phyloP scores from a whole-genome alignment of 2,329 filamentous ascomycete species.

The Penicillium sp. region DNA sequence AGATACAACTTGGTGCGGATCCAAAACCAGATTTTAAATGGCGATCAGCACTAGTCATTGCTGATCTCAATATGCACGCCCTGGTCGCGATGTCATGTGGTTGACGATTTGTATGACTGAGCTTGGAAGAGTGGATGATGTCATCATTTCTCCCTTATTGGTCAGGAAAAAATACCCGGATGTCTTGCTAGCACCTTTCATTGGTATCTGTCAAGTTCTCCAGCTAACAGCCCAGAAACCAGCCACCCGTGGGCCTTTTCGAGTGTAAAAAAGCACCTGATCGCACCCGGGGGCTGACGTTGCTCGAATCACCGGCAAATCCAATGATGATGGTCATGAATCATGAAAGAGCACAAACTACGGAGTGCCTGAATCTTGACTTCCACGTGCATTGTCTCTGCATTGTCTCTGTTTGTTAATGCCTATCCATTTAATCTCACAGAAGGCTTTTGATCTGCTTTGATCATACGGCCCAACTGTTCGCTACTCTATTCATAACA shows the following conservation, averaged over 20 bases:
- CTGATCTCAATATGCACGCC: neutral
- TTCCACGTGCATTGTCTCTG: too few relatives aligned
- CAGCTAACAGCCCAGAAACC: too few relatives aligned
- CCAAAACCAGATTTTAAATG: neutral
- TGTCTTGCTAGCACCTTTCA: neutral
- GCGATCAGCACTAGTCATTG: neutral
- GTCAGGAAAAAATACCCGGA: slow-evolving; percentile 6
- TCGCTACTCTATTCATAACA: too few relatives aligned
- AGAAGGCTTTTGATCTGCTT: neutral
- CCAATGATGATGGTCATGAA: neutral
- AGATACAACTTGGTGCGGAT: neutral
- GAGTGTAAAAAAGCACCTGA: neutral
- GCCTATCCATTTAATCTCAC: neutral
- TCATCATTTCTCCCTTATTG: neutral
- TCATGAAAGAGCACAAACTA: neutral
- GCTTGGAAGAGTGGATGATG: neutral
- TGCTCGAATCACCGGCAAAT: neutral
- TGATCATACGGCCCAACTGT: neutral
- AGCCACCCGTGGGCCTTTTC: too few relatives aligned
- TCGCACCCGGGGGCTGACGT: too few relatives aligned
- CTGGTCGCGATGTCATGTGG: neutral
- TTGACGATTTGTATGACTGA: neutral
- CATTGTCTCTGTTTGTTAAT: too few relatives aligned
- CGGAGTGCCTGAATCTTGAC: too few relatives aligned
- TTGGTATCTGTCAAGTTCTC: neutral